These are phyloP conservation scores for Gracilaria domingensis DNA, from an alignment of 23 red algal species.

Conservation along the genomic window DNA sequence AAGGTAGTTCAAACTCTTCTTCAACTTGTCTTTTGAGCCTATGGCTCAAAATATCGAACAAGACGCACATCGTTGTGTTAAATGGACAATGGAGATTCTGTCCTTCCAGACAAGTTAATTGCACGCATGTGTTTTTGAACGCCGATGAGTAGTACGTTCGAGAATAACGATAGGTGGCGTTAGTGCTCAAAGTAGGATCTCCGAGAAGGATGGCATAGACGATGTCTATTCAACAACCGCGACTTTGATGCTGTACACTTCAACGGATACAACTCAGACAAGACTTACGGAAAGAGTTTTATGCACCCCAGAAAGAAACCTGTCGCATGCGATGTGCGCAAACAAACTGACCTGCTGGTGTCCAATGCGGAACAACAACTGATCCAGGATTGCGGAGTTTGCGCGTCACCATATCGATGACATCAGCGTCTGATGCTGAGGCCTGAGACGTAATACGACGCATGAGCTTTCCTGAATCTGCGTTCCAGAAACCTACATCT, in stretches of 20 bases:
- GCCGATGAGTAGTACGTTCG: background rate
- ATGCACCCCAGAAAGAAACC: constrained; percentile 46
- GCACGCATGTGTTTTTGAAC: background rate
- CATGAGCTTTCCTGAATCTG: constrained; percentile 48
- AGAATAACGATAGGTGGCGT: background rate
- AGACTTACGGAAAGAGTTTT: background rate
- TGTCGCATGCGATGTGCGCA: constrained; percentile 69
- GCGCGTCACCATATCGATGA: constrained; percentile 31
- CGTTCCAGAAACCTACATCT: constrained; percentile 55
- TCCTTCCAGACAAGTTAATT: background rate
- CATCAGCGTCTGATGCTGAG: constrained; percentile 31
- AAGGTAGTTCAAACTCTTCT: background rate
- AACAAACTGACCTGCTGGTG: constrained; percentile 23
- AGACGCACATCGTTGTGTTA: background rate
- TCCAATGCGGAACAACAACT: constrained; percentile 55
- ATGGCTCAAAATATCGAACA: too few species aligned
- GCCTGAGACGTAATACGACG: background rate
- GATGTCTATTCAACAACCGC: background rate
- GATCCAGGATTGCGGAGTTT: constrained; percentile 60
- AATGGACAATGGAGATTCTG: background rate
- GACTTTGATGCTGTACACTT: background rate
- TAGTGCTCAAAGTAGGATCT: background rate
- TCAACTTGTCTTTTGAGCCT: background rate
- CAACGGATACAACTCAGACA: background rate
- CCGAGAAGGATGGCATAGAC: background rate